Base-by-base conservation (phyloP, 2,329 filamentous ascomycete species). In the Pleurostoma richardsiae region DNA sequence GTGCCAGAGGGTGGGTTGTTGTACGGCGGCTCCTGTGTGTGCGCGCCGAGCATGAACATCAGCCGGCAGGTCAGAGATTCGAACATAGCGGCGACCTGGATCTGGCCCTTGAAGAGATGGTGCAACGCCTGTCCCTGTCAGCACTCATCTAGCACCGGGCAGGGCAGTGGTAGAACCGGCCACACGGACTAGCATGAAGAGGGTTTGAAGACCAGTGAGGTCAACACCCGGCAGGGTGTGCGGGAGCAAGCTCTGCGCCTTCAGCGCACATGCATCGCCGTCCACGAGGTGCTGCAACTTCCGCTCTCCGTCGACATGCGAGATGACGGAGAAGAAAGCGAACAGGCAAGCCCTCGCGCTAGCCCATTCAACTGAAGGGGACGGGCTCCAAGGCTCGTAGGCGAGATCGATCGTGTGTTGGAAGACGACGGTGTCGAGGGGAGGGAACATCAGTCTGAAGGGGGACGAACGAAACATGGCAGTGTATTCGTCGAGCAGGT, bases 31-130 rank as follows among this genome's bases (percentile, higher is more conserved):
- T 19, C 19, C 19, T 19, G 19, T 1, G 55, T 61, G 47, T 80
- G 73, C 1, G 65, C 76, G 0, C 74, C 74, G 2, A 81, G 63
- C 43, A 68, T 66, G 48, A 73, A 78, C 2, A 77, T 56, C 26
- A 73, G 65, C 3, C 76, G 71, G 33, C 70, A 74, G 4, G 72
- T 66, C 4, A 73, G 44, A 0, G 74, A 62, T 26, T 68, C 68
- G 26, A 72, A 69, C 50, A 75, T 68, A 43, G 68, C 60, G 0
- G 68, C 68, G 0, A 68, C 61, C 39, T 73, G 69, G n/a, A 77
- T 56, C 3, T 71, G 69, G 3, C 77, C 77, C 0, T 65, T 63
- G 1, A 73, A 63, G 0, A 71, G 59, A 28, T 77, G 66, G 43
- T 72, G 69, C 10, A 74, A 48, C 19, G 65, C 56, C 72, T 71